phyloP scores from a whole-genome alignment of 1,284 basidiomycete species.

The Puccinia sorghi region DNA sequence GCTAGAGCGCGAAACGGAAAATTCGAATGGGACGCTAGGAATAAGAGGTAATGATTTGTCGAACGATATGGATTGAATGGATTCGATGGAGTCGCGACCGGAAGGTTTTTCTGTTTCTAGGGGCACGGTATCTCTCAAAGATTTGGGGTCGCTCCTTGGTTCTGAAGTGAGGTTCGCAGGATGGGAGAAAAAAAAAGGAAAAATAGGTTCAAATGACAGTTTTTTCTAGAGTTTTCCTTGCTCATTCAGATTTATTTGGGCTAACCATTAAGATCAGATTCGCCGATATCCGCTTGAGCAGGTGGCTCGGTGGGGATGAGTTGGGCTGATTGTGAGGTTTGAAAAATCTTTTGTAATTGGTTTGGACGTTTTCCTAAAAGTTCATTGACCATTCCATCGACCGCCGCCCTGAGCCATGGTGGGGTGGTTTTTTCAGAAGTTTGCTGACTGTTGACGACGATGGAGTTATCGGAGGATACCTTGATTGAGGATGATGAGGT shows the following conservation, averaged over 20 bases:
- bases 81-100: constrained; percentile 10
- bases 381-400: constrained; percentile 47
- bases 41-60: constrained; percentile 12
- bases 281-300: background rate
- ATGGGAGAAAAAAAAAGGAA: background rate
- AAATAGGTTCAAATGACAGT: no score
- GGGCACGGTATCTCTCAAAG: constrained; percentile 5
- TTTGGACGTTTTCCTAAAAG: constrained; percentile 30
- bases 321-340: constrained; percentile 25
- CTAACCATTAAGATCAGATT: background rate
- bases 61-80: constrained; percentile 14
- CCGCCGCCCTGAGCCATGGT: constrained; percentile 46
- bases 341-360: constrained; percentile 42
- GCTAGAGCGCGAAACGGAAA: constrained; percentile 28
- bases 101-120: background rate
- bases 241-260: background rate
- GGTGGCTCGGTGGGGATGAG: background rate
- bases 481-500: background rate
- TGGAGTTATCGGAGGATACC: constrained; percentile 23
- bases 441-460: constrained; percentile 28
- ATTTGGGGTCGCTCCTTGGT: background rate
- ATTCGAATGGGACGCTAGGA: constrained; percentile 17
- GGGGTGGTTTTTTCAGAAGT: constrained; percentile 9
- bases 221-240: background rate
- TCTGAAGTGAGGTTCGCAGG: background rate